Conservation (phyloP, 2,329 filamentous ascomycete species). For the Dryadomyces quercivorus region DNA sequence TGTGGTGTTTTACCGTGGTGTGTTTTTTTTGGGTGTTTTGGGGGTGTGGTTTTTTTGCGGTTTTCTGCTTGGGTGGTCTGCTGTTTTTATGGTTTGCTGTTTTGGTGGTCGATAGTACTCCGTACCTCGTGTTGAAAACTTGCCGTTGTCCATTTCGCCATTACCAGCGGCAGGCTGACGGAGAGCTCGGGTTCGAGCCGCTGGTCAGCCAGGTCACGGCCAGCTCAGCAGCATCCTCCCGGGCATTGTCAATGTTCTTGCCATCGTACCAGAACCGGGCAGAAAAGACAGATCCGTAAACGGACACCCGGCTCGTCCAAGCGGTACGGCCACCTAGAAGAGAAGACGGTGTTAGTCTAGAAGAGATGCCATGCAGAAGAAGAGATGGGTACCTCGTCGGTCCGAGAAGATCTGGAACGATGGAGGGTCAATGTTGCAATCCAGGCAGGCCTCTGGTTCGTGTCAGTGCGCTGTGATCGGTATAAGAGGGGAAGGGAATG, state of each 20-base stretch:
- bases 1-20: too few species aligned
- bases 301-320: constrained; percentile 73
- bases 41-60: neutral
- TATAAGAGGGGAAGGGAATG: neutral
- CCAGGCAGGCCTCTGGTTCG: constrained; percentile 18
- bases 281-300: constrained; percentile 51
- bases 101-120: too few species aligned
- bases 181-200: constrained; percentile 27
- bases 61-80: neutral
- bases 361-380: neutral
- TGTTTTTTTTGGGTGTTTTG: neutral
- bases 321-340: constrained; percentile 70
- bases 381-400: constrained; percentile 18
- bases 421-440: constrained; percentile 17
- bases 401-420: constrained; percentile 22
- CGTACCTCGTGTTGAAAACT: too few species aligned
- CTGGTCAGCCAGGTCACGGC: constrained; percentile 47
- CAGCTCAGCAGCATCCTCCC: constrained; percentile 82
- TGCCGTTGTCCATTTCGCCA: neutral
- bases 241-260: constrained; percentile 74
- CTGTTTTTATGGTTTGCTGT: neutral
- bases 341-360: neutral
- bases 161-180: constrained; percentile 22
- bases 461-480: neutral
- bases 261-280: constrained; percentile 90